Conservation (phyloP, 768 basidiomycete genomes). For the Podaxis sp. region DNA sequence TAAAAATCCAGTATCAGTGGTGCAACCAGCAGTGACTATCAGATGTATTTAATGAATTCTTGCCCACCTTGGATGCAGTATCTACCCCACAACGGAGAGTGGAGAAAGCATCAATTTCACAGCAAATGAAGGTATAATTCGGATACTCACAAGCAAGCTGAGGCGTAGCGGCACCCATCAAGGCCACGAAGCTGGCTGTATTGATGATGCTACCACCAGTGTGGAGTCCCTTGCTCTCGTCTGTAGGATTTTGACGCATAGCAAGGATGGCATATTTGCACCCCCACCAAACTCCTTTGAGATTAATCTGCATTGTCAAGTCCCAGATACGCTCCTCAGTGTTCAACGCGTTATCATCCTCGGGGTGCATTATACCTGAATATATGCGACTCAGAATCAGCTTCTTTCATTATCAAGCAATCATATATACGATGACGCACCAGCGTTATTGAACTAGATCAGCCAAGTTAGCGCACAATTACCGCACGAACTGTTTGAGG, state of each 20-base stretch:
- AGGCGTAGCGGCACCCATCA: conserved; percentile 95
- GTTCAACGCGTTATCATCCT: conserved; percentile 91
- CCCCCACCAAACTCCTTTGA: conserved; percentile 99
- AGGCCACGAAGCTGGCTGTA: conserved; percentile 94
- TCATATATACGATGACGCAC: conserved; percentile 29
- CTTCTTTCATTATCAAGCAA: background rate
- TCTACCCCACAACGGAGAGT: conserved; percentile 42
- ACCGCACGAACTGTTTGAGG: background rate
- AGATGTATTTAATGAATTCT: background rate
- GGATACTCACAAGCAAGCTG: conserved; percentile 85
- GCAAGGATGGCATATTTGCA: conserved; percentile 97
- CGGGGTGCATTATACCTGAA: conserved; percentile 95
- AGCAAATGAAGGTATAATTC: background rate
- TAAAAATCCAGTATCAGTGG: background rate
- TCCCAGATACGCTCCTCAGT: conserved; percentile 98
- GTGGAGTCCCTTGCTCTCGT: conserved; percentile 76
- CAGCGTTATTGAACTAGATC: conserved; percentile 91
- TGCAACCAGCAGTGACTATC: background rate
- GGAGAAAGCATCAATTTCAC: conserved; percentile 15
- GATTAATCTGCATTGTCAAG: conserved; percentile 88
- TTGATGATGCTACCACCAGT: conserved; percentile 94
- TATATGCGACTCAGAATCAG: background rate
- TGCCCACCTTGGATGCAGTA: conserved; percentile 84
- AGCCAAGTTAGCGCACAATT: background rate
- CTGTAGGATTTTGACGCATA: conserved; percentile 90